phyloP scores from a whole-genome alignment of 768 basidiomycete species.

The Tephrocybe sp. region DNA sequence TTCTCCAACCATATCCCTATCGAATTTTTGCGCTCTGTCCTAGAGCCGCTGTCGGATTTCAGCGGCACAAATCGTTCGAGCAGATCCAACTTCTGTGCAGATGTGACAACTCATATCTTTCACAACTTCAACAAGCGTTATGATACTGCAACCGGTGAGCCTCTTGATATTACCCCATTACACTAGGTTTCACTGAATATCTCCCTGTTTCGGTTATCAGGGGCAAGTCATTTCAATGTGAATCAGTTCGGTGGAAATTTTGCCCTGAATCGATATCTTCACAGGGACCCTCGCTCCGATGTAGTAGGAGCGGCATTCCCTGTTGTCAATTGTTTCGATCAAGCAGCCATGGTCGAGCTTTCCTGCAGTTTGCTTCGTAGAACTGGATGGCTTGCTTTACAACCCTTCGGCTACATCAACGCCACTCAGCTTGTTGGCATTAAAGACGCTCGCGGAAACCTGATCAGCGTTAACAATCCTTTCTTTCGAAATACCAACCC shows the following conservation, averaged over 20 bases:
- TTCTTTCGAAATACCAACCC: not conserved
- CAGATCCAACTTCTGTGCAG: not conserved
- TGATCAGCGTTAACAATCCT: not conserved
- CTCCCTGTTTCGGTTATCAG: not conserved
- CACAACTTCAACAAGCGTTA: not conserved
- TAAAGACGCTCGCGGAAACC: not conserved
- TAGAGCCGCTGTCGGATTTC: not conserved
- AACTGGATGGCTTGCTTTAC: not conserved
- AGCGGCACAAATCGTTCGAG: not conserved
- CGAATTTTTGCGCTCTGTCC: not conserved
- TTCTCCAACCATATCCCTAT: not conserved
- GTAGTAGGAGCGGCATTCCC: not conserved
- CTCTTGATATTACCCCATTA: not conserved
- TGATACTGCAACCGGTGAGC: not conserved
- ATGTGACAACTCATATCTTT: not conserved
- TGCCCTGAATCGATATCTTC: not conserved
- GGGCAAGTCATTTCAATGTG: not conserved
- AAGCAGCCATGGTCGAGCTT: not conserved
- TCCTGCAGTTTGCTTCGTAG: not conserved
- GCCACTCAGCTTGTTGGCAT: not conserved
- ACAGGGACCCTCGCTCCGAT: not conserved
- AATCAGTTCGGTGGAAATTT: not conserved
- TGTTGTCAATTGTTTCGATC: not conserved
- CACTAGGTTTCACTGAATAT: too few relatives aligned
- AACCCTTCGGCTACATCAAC: not conserved